phyloP scores from a whole-genome alignment of 768 basidiomycete genomes.

The Rhizopogon vulgaris region DNA sequence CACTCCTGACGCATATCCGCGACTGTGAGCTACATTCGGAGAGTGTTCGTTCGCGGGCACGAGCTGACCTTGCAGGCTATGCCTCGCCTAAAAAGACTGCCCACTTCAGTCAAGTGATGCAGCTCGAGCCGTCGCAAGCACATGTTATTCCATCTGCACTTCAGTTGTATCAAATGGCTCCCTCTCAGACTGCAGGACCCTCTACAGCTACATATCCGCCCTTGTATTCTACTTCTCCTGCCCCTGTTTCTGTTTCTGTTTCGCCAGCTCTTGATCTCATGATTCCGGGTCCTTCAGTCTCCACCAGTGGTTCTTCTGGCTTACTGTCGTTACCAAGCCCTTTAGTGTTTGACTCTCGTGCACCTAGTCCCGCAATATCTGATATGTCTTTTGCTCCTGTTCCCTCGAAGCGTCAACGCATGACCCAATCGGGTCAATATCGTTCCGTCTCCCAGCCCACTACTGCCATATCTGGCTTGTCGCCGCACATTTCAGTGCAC shows the following conservation, averaged over 20 bases:
- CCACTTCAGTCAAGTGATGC: background rate
- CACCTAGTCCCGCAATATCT: background rate
- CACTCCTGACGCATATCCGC: slow-evolving; percentile 4
- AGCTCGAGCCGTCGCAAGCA: background rate
- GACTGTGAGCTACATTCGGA: background rate
- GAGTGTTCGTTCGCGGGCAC: background rate
- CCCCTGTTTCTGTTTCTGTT: too few relatives aligned
- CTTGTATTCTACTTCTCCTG: too few relatives aligned
- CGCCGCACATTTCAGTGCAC: background rate
- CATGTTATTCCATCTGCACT: background rate
- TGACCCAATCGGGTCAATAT: slow-evolving; percentile 1
- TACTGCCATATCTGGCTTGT: background rate
- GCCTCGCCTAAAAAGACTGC: background rate
- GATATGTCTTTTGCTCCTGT: background rate
- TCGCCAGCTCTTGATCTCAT: too few relatives aligned
- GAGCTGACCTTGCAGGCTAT: background rate
- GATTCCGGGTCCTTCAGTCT: too few relatives aligned
- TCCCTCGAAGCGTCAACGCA: background rate
- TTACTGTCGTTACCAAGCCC: background rate
- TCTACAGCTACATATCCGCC: too few relatives aligned
- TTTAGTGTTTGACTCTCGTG: background rate
- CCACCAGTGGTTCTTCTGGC: background rate
- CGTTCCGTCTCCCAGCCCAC: background rate
- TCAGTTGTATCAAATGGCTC: background rate
- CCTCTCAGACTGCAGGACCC: too few relatives aligned